These are phyloP conservation scores for Microthyrium microscopicum DNA, from an alignment of 2,329 filamentous ascomycete genomes.

Conservation along the genomic window DNA sequence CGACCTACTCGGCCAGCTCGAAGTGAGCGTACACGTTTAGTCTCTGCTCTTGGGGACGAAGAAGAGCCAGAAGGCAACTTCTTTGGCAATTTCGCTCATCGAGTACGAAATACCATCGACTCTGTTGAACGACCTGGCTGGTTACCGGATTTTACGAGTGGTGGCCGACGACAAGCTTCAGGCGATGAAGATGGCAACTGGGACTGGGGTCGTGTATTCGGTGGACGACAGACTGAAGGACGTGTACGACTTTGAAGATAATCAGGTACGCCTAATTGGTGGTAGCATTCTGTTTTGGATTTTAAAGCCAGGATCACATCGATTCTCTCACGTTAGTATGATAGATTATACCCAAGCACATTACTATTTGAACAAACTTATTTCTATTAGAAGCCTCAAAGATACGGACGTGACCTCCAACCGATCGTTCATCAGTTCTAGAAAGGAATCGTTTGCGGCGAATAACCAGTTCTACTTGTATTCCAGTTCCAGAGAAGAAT, in stretches of 20 bases:
- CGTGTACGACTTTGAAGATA: not conserved
- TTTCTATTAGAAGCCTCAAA: too few species aligned
- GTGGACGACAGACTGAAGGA: not conserved
- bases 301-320: too few species aligned
- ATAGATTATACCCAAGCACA: too few species aligned
- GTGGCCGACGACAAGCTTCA: not conserved
- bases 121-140: slow-evolving; percentile 30
- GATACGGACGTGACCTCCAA: too few species aligned
- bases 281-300: too few species aligned
- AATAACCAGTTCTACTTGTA: too few species aligned
- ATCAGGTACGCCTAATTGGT: too few species aligned
- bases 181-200: not conserved
- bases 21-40: not conserved
- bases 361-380: too few species aligned
- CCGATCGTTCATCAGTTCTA: too few species aligned
- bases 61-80: slow-evolving; percentile 64
- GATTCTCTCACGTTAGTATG: too few species aligned
- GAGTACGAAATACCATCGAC: slow-evolving; percentile 85
- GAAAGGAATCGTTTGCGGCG: too few species aligned
- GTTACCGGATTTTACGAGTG: slow-evolving; percentile 2
- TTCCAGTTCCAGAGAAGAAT: too few species aligned
- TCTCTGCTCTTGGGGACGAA: slow-evolving; percentile 26
- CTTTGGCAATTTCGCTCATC: slow-evolving; percentile 66
- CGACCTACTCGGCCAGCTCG: not conserved
- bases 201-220: not conserved